Conservation (phyloP, 192 early-diverging fungal species). For the Fimicolochytrium jonesii region DNA sequence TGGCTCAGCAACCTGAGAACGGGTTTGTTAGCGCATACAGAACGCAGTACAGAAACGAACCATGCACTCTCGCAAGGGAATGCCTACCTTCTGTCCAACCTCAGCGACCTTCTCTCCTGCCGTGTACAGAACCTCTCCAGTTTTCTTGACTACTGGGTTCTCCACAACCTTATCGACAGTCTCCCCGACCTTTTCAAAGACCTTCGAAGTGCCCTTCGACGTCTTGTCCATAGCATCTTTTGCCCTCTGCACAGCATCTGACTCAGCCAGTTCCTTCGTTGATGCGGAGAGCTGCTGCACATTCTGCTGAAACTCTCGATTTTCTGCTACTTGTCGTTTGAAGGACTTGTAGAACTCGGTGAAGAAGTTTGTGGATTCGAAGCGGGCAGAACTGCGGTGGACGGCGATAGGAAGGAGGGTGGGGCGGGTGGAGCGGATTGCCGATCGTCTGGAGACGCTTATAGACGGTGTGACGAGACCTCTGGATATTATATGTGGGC, state of each 20-base stretch:
- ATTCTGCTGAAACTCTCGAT: slow-evolving; percentile 86
- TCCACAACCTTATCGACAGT: slow-evolving; percentile 37
- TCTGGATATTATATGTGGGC: too few relatives aligned
- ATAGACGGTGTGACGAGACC: too few relatives aligned
- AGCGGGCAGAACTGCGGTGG: background rate
- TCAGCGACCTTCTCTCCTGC: slow-evolving; percentile 39
- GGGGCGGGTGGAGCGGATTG: background rate
- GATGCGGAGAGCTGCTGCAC: slow-evolving; percentile 87
- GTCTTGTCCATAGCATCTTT: slow-evolving; percentile 49
- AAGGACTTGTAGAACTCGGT: slow-evolving; percentile 84
- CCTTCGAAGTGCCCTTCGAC: slow-evolving; percentile 31
- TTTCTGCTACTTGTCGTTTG: slow-evolving; percentile 90
- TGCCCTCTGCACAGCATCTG: slow-evolving; percentile 83
- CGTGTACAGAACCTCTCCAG: slow-evolving; percentile 55
- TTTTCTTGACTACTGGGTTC: slow-evolving; percentile 70
- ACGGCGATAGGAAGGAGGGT: background rate
- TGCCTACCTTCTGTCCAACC: slow-evolving; percentile 31
- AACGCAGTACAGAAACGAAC: too few relatives aligned
- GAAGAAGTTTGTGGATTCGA: slow-evolving; percentile 46
- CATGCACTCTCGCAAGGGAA: too few relatives aligned
- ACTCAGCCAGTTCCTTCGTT: slow-evolving; percentile 74
- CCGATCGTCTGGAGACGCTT: background rate
- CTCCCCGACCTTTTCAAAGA: slow-evolving; percentile 69
- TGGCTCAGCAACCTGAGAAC: slow-evolving; percentile 50
- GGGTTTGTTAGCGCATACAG: too few relatives aligned